Evolutionary conservation across 495 filamentous ascomycete genomes (phyloP), one percentile per base, ranked within the genome.

Genomic region (Penicillium parvum): DNA sequence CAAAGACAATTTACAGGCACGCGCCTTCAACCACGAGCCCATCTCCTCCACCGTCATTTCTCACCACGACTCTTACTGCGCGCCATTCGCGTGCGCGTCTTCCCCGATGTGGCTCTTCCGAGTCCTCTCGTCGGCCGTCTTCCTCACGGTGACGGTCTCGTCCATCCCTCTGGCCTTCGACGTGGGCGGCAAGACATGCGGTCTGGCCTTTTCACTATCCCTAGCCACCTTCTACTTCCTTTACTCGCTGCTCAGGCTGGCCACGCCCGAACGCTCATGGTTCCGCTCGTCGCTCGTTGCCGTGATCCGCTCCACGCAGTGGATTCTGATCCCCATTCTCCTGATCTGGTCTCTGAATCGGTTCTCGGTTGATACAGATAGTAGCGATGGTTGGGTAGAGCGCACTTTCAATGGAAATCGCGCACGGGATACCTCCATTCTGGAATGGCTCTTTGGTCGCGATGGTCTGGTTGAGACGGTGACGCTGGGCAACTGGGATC

Each of bases 141-240:
- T 95, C 69, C 79, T 98, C 50, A 73, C 84, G 63, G 82, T 84
- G 64, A 88, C 91, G 61, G 81, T 98, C 59, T 81, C 96, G 54
- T 92, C 87, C 37, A 87, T 97, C 63, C 92, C 92, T 44, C 79
- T 98, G 41, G 84, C 92, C 49, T 98, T 96, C 66, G 92, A 98
- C 73, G 90, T 98, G 56, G 92, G 92, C 60, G 92, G 92, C 37
- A 82, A 89, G 61, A 88, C 89, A 48, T 90, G 88, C 63, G 92
- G 92, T 50, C 78, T 98, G 52, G 89, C 88, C 53, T 96, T 88
- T 67, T 95, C 88, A 50, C 77, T 96, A 28, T 79, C 88, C 9
- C 77, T 98, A 14, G 84, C 90, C 25, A 68, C 72, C 48, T 96
- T 94, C 72, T 96, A 98, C 71, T 85, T 94, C 57, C 68, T 90